phyloP scores from a whole-genome alignment of 2,329 filamentous ascomycete genomes.

The Monilinia laxa region DNA sequence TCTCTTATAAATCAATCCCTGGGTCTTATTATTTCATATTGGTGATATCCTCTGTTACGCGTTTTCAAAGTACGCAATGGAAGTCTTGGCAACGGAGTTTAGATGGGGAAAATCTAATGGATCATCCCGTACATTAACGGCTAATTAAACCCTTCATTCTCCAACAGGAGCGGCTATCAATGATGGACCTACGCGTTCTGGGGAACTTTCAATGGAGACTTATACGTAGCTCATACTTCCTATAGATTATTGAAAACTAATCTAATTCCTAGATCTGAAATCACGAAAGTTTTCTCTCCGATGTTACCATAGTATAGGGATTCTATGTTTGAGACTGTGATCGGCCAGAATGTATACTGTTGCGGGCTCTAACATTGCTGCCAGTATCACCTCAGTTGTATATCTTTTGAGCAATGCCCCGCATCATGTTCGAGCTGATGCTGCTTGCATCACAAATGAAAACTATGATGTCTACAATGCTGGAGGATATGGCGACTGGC shows the following conservation, averaged over 20 bases:
- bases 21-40: not conserved
- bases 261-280: not conserved
- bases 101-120: not conserved
- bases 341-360: not conserved
- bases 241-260: not conserved
- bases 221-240: not conserved
- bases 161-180: not conserved
- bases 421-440: conserved; percentile 7
- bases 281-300: conserved; percentile 18
- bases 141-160: conserved; percentile 1
- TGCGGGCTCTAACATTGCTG: not conserved
- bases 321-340: conserved; percentile 11
- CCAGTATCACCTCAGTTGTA: not conserved
- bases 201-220: not conserved
- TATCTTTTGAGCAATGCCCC: conserved; percentile 1
- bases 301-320: conserved; percentile 17
- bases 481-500: conserved; percentile 17
- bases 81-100: not conserved
- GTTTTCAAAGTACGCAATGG: conserved; percentile 8
- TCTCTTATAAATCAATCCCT: not conserved
- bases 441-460: conserved; percentile 11
- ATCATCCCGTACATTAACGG: not conserved
- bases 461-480: conserved; percentile 13
- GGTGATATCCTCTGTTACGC: not conserved
- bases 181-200: conserved; percentile 4